These are phyloP conservation scores for Ichthyophthirius multifiliis DNA, from an alignment of 169 alveolate genomes.

Conservation along the genomic window DNA sequence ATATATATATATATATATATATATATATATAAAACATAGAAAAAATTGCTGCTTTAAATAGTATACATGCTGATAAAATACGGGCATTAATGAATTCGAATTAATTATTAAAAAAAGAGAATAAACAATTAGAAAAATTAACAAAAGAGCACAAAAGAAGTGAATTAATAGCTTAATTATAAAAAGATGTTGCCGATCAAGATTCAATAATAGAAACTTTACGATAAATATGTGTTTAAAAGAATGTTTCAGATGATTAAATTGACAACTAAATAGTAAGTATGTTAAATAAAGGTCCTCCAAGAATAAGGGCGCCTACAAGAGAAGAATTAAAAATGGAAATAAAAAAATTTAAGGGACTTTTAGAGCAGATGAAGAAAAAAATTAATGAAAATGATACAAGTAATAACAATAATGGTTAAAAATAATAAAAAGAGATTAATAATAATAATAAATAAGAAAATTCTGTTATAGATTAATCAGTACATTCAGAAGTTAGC, in stretches of 20 bases:
- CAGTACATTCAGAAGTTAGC: neutral
- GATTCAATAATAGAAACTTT: constrained; percentile 52
- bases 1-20: neutral
- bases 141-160: constrained; percentile 48
- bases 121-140: constrained; percentile 44
- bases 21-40: neutral
- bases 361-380: neutral
- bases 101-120: constrained; percentile 45
- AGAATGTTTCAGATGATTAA: constrained; percentile 22
- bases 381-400: neutral
- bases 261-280: constrained; percentile 45
- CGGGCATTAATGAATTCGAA: constrained; percentile 49
- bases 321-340: constrained; percentile 71
- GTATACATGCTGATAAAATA: constrained; percentile 47
- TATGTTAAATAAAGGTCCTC: constrained; percentile 49
- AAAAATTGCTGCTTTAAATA: constrained; percentile 39
- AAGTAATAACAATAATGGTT: neutral
- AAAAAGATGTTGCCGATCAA: constrained; percentile 47
- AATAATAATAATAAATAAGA: neutral
- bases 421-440: neutral
- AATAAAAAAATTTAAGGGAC: constrained; percentile 33
- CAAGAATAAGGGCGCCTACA: constrained; percentile 44
- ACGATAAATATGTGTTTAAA: constrained; percentile 27
- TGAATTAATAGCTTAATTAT: constrained; percentile 41
- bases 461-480: neutral